Evolutionary conservation across 192 early-diverging fungal species (phyloP), one percentile per base, ranked within the genome.

Genomic region (Rhizophagus sp.): DNA sequence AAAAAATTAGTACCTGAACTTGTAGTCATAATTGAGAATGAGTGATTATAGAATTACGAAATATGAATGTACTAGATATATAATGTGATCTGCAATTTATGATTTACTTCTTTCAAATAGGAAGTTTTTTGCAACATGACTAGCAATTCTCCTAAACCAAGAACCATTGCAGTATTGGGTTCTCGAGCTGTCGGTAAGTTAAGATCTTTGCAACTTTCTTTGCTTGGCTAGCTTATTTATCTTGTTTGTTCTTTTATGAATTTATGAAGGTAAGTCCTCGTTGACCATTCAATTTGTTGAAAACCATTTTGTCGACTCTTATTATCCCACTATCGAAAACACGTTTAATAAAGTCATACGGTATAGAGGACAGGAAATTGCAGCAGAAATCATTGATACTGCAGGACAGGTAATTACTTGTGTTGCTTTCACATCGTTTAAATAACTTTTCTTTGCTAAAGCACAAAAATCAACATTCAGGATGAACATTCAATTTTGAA

Each of bases 291-390:
- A 98, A 85, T 99, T 97, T 83, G 92, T 96, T 41, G 95, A 96
- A 71, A 92, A 94, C 79, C 94, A 96, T 70, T 98, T 96, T 86
- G 92, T 91, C 41, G 96, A 96, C 62, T 91, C 91, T 66, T 98
- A 99, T 82, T 96, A 96, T 79, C 98, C 98, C 24, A 99, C 98
- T 24, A 97, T 99, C 78, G 96, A 95, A 84, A 96, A 93, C 81
- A 94, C 94, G 30, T 93, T 96, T 83, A 95, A 88, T 24, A 97
- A 97, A 85, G 91, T 91, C 76, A 91, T 99, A 74, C 90, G 90
- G 68, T 91, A 94, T 75, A 87, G 87, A 82, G 91, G 92, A 19
- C 90, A 94, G 82, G 96, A 98, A 83, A 97, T 96, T 76, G 90
- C 89, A 49, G 89, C 93, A 44, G 95, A 95, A 76, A 97, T 98